phyloP scores from a whole-genome alignment of 108 stramenopile genomes.

The Nitzschia sp. region DNA sequence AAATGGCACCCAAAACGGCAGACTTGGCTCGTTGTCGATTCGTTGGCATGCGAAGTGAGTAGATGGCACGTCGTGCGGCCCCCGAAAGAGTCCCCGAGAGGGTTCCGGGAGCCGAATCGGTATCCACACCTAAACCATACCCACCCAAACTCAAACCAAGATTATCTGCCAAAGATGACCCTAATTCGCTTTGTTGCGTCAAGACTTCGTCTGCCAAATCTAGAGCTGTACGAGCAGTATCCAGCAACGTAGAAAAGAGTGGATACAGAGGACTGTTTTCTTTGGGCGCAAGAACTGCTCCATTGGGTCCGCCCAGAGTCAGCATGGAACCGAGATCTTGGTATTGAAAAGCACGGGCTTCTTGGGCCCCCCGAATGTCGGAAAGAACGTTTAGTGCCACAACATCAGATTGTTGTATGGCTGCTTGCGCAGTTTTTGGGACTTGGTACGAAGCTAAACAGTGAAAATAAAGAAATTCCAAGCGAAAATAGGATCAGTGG shows the following conservation, averaged over 20 bases:
- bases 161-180: constrained; percentile 14
- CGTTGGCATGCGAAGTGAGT: constrained; percentile 85
- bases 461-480: too few relatives aligned
- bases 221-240: constrained; percentile 25
- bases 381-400: constrained; percentile 60
- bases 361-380: constrained; percentile 20
- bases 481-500: neutral
- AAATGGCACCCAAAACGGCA: constrained; percentile 26
- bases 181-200: neutral
- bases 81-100: constrained; percentile 38
- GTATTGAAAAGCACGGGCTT: constrained; percentile 45
- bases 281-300: constrained; percentile 51
- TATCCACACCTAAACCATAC: constrained; percentile 47
- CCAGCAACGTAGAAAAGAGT: constrained; percentile 24
- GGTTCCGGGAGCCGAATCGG: constrained; percentile 62
- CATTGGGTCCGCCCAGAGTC: constrained; percentile 60
- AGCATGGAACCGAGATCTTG: constrained; percentile 80
- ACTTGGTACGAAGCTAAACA: neutral
- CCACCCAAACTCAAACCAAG: constrained; percentile 54
- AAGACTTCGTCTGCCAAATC: constrained; percentile 22
- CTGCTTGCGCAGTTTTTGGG: constrained; percentile 59
- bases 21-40: constrained; percentile 45
- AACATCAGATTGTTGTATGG: constrained; percentile 70
- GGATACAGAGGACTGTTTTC: constrained; percentile 18
- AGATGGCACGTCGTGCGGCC: constrained; percentile 56